phyloP scores from a whole-genome alignment of 495 filamentous ascomycete species.

The Aspergillus asperescens region DNA sequence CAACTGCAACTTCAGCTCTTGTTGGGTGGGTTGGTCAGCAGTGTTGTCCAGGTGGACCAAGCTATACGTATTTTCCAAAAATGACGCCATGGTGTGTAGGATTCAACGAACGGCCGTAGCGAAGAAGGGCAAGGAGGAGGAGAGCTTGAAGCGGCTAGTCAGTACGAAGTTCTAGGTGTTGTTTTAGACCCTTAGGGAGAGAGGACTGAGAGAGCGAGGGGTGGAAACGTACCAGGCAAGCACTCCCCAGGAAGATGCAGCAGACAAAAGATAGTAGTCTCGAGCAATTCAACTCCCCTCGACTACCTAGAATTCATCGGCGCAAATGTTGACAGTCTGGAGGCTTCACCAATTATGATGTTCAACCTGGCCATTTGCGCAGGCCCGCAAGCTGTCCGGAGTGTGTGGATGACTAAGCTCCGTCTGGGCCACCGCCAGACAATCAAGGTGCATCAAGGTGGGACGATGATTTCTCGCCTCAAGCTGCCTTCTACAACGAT shows the following conservation, averaged over 20 bases:
- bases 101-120: slow-evolving; percentile 16
- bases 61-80: slow-evolving; percentile 89
- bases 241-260: slow-evolving; percentile 27
- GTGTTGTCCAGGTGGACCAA: slow-evolving; percentile 93
- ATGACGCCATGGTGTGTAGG: slow-evolving; percentile 75
- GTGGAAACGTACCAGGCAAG: slow-evolving; percentile 22
- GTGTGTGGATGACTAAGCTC: slow-evolving; percentile 51
- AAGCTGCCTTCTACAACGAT: neutral
- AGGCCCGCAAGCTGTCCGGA: slow-evolving; percentile 37
- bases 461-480: slow-evolving; percentile 12
- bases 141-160: slow-evolving; percentile 35
- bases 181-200: slow-evolving; percentile 31
- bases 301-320: slow-evolving; percentile 39
- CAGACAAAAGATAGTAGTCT: slow-evolving; percentile 21
- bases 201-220: slow-evolving; percentile 7
- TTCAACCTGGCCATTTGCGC: slow-evolving; percentile 44
- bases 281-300: slow-evolving; percentile 40
- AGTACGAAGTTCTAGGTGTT: slow-evolving; percentile 39
- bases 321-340: slow-evolving; percentile 28
- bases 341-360: slow-evolving; percentile 25
- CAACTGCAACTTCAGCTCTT: slow-evolving; percentile 87
- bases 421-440: slow-evolving; percentile 5
- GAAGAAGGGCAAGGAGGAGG: slow-evolving; percentile 18
- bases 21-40: slow-evolving; percentile 81
- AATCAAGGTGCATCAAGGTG: slow-evolving; percentile 12